Conservation (phyloP, 306 rosid species). For the Urtica urens region DNA sequence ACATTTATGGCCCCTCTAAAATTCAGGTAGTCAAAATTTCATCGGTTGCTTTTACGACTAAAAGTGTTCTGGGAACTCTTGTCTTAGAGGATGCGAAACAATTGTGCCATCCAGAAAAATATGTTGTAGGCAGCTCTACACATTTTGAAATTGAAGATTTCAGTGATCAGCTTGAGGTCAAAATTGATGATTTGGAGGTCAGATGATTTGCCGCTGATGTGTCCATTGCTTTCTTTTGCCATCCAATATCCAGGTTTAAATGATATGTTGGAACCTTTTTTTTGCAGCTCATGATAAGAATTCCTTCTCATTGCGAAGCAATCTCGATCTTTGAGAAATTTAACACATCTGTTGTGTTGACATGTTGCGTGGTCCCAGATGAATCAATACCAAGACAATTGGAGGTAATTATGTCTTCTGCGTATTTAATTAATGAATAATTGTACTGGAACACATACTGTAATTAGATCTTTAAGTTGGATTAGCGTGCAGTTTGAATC, state of each 20-base stretch:
- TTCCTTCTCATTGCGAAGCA: constrained; percentile 32
- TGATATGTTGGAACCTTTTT: constrained; percentile 9
- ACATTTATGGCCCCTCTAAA: background rate
- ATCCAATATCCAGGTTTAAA: constrained; percentile 9
- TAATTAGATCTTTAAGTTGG: too few species aligned
- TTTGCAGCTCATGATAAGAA: constrained; percentile 41
- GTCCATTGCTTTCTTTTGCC: constrained; percentile 8
- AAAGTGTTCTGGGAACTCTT: constrained; percentile 22
- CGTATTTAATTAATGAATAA: background rate
- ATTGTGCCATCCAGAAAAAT: constrained; percentile 20
- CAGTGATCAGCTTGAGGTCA: constrained; percentile 46
- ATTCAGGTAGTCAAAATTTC: constrained; percentile 49
- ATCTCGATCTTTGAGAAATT: constrained; percentile 48
- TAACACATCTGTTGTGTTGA: constrained; percentile 37
- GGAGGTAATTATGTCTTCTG: constrained; percentile 38
- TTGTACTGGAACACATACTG: too few species aligned
- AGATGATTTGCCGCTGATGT: constrained; percentile 18
- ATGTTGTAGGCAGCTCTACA: constrained; percentile 23
- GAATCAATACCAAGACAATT: constrained; percentile 60
- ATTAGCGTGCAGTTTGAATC: too few species aligned
- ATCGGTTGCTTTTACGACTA: constrained; percentile 35
- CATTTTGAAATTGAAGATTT: constrained; percentile 45
- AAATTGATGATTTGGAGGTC: constrained; percentile 60
- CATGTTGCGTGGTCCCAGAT: constrained; percentile 48
- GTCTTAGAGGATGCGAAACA: constrained; percentile 29